Evolutionary conservation across 2,329 filamentous ascomycete species (phyloP).

Genomic region (Talaromyces rugulosus): DNA sequence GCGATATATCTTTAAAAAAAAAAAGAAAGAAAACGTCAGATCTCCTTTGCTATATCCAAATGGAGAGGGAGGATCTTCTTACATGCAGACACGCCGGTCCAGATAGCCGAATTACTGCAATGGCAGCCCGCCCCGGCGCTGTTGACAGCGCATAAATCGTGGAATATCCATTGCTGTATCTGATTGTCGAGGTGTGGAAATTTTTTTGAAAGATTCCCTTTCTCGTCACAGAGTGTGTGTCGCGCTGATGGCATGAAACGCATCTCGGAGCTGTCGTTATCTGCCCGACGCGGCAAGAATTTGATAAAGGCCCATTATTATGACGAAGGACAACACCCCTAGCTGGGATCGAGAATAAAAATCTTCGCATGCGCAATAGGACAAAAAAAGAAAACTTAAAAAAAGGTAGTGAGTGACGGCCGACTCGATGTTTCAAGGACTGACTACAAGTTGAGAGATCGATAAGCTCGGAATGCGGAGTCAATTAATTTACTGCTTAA

Average conservation of each 20-base stretch:
- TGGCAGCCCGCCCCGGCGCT: conserved; percentile 77
- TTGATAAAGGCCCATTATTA: not conserved
- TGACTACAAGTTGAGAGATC: not conserved
- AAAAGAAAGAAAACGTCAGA: not conserved
- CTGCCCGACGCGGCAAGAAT: not conserved
- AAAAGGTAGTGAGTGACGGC: not conserved
- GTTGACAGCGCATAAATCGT: conserved; percentile 95
- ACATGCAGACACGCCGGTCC: conserved; percentile 70
- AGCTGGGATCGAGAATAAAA: not conserved
- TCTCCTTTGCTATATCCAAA: not conserved
- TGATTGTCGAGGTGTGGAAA: not conserved
- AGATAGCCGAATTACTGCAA: conserved; percentile 84
- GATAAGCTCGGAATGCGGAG: not conserved
- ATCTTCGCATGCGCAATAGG: conserved; percentile 11
- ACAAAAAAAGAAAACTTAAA: not conserved
- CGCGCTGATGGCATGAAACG: not conserved
- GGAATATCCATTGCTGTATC: conserved; percentile 23
- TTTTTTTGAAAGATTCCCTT: not conserved
- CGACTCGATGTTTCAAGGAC: not conserved
- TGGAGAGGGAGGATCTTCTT: conserved; percentile 20
- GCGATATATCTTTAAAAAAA: conserved; percentile 55
- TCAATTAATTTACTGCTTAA: not conserved
- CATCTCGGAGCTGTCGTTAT: not conserved
- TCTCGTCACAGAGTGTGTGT: not conserved
- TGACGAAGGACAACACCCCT: conserved; percentile 2